phyloP scores from a whole-genome alignment of 345 rosid species.

The Limnanthes douglasii region DNA sequence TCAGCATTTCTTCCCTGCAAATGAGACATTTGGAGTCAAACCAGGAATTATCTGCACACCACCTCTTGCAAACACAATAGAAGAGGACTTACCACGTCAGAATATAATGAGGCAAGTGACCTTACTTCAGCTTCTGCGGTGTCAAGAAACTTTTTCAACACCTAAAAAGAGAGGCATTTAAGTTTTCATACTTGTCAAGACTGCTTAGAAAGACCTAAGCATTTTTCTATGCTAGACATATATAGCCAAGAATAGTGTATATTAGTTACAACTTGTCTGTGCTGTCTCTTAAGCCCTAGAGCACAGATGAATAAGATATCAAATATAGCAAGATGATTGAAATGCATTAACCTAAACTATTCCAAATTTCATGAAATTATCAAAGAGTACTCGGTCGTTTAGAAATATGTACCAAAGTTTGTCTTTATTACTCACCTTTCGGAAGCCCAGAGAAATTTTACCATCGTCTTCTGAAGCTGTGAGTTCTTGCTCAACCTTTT shows the following conservation, averaged over 20 bases:
- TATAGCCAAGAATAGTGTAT: not conserved
- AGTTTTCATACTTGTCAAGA: not conserved
- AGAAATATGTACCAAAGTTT: too few species aligned
- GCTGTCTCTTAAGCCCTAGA: too few species aligned
- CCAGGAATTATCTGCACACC: slow-evolving; percentile 1
- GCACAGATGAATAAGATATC: too few species aligned
- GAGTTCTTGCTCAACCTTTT: slow-evolving; percentile 87
- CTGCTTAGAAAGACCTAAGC: too few species aligned
- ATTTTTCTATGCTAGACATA: not conserved
- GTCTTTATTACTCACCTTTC: slow-evolving; percentile 48
- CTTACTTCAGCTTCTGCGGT: slow-evolving; percentile 90
- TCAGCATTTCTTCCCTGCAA: slow-evolving; percentile 94
- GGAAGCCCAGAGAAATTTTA: slow-evolving; percentile 67
- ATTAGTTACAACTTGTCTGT: too few species aligned
- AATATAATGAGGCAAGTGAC: slow-evolving; percentile 55
- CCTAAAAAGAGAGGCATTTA: slow-evolving; percentile 23
- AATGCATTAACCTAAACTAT: too few species aligned
- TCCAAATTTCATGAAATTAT: too few species aligned
- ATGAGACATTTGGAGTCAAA: slow-evolving; percentile 7
- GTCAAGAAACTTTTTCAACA: slow-evolving; percentile 59
- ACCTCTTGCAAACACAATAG: not conserved
- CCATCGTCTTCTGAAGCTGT: slow-evolving; percentile 78
- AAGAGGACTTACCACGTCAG: slow-evolving; percentile 64
- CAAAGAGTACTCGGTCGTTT: too few species aligned
- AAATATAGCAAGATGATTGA: too few species aligned